These are phyloP conservation scores for Lenzites betulinus DNA, from an alignment of 768 basidiomycete genomes.

Conservation along the genomic window DNA sequence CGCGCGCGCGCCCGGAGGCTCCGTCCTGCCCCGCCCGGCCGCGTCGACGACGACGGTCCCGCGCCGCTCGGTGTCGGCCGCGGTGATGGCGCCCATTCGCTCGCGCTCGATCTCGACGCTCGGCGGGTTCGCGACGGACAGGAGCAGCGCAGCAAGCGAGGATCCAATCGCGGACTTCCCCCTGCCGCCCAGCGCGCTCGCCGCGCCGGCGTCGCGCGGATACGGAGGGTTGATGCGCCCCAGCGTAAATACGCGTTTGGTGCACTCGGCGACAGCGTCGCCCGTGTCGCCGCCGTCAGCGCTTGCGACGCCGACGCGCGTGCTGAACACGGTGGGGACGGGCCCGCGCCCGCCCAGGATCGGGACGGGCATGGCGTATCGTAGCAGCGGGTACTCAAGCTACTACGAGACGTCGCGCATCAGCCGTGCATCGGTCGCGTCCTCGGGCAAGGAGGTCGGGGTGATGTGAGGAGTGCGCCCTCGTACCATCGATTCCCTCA, in stretches of 20 bases:
- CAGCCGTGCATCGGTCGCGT: constrained; percentile 17
- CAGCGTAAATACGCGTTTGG: constrained; percentile 9
- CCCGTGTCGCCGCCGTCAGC: constrained; percentile 11
- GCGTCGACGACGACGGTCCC: constrained; percentile 6
- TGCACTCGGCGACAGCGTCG: background rate
- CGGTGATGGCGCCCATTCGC: constrained; percentile 15
- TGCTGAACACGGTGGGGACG: constrained; percentile 19
- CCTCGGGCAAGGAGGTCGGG: constrained; percentile 7
- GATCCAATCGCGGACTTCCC: constrained; percentile 15
- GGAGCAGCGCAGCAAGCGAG: background rate
- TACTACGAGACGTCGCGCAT: constrained; percentile 18
- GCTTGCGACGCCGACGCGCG: background rate
- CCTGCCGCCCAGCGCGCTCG: background rate
- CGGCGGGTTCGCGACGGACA: background rate
- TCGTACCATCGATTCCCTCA: background rate
- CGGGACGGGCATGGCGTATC: constrained; percentile 70
- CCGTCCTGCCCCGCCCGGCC: background rate
- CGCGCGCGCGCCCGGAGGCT: background rate
- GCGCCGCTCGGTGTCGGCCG: constrained; percentile 9
- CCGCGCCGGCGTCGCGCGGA: background rate
- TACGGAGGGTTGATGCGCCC: background rate
- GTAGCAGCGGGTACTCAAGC: constrained; percentile 29
- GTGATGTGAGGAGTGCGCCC: background rate
- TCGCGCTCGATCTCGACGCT: constrained; percentile 3
- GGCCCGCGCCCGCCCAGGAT: constrained; percentile 50